Conservation (phyloP, 495 filamentous ascomycete species). For the Tuber borchii region DNA sequence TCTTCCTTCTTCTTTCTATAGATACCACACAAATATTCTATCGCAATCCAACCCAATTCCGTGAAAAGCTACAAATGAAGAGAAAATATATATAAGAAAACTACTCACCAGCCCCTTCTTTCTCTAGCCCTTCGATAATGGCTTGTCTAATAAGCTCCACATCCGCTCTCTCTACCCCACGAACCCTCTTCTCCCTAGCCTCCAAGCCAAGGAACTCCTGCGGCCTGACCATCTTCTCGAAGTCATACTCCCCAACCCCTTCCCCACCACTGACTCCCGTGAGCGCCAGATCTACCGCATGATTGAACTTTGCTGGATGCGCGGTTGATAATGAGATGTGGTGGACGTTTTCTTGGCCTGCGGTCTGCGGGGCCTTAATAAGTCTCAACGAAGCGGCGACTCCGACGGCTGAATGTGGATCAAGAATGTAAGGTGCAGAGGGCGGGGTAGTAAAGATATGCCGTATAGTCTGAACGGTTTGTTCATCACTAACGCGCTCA, state of each 20-base stretch:
- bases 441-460: slow-evolving; percentile 50
- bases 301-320: slow-evolving; percentile 87
- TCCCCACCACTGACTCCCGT: slow-evolving; percentile 49
- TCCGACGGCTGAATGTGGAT: slow-evolving; percentile 87
- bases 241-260: slow-evolving; percentile 51
- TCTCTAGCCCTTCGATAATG: slow-evolving; percentile 52
- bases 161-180: slow-evolving; percentile 50
- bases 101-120: slow-evolving; percentile 27
- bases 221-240: slow-evolving; percentile 65
- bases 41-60: neutral
- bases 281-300: slow-evolving; percentile 69
- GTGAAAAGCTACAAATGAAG: neutral
- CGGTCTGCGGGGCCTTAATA: slow-evolving; percentile 46
- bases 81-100: neutral
- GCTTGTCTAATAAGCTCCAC: slow-evolving; percentile 53
- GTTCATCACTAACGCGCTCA: slow-evolving; percentile 70
- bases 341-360: slow-evolving; percentile 44
- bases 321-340: slow-evolving; percentile 84
- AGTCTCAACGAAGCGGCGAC: slow-evolving; percentile 64
- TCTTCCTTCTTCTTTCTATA: neutral
- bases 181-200: slow-evolving; percentile 56
- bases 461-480: slow-evolving; percentile 70
- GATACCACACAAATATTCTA: neutral
- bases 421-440: slow-evolving; percentile 66
- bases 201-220: slow-evolving; percentile 69